Evolutionary conservation across 306 rosid genomes (phyloP), one percentile per base, ranked within the genome.

Genomic region (Myrica gale): DNA sequence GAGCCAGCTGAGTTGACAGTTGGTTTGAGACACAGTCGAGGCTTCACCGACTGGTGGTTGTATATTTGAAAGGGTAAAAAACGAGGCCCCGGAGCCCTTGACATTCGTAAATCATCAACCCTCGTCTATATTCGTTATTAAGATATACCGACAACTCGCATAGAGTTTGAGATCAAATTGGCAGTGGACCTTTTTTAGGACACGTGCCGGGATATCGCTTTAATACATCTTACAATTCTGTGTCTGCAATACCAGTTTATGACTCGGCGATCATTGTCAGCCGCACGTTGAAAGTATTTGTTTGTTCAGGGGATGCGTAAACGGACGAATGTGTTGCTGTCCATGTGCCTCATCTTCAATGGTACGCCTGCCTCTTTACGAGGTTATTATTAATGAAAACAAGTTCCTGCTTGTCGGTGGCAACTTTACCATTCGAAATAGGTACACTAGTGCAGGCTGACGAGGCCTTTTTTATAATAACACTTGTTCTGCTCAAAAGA

Each of bases 321-420:
- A 58, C 66, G n/a, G n/a, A n/a, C n/a, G n/a, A 60, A 60, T 21
- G 26, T 60, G 39, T 57, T 57, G 63, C 5, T 57, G 63, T 57
- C 39, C 13, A 9, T 10, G 13, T 53, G 58, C 17, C 58, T 6
- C 57, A 15, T 53, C 57, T 53, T 16, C 57, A 53, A 17, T 53
- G 21, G 13, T 57, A 7, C 21, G 9, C 1, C 16, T 20, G 10
- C 11, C 5, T 10, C 42, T 10, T 60, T 32, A 32, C 37, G 37
- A 32, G 37, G 37, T 32, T 32, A 32, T 32, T 3, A 32, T 32
- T 32, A 32, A 32, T 32, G 0, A 32, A 32, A 32, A 32, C 32
- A 32, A 32, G 37, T 32, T 32, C 0, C 37, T 32, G 37, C 37
- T 32, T 2, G 37, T 32, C 37, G 37, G 37, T 32, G 37, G 37